phyloP scores from a whole-genome alignment of 768 basidiomycete genomes.

The Auricularia sp. region DNA sequence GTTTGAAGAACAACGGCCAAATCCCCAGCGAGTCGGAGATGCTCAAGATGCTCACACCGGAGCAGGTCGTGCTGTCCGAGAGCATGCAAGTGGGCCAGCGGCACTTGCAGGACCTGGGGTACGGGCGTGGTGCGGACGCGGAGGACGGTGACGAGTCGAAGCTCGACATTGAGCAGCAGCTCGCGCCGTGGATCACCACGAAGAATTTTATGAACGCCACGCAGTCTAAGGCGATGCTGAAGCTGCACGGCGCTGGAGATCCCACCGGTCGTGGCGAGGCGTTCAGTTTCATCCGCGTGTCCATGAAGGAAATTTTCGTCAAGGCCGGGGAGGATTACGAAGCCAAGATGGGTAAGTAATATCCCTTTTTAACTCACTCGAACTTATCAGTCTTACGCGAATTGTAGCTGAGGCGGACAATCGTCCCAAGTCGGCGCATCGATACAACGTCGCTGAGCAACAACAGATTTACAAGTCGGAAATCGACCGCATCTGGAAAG shows the following conservation, averaged over 20 bases:
- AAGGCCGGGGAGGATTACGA: constrained; percentile 93
- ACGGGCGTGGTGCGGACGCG: constrained; percentile 73
- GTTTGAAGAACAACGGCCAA: constrained; percentile 60
- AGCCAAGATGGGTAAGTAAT: constrained; percentile 60
- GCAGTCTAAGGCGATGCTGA: constrained; percentile 92
- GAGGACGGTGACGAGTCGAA: constrained; percentile 80
- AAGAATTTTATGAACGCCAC: constrained; percentile 94
- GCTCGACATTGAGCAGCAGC: constrained; percentile 85
- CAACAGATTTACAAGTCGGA: constrained; percentile 94
- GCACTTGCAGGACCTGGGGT: constrained; percentile 87
- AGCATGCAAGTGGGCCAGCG: constrained; percentile 97
- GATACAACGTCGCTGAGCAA: constrained; percentile 95
- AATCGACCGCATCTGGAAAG: constrained; percentile 95
- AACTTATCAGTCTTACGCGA: neutral
- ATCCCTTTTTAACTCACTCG: neutral
- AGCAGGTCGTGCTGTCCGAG: constrained; percentile 86
- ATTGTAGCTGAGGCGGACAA: constrained; percentile 72
- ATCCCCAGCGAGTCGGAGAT: constrained; percentile 77
- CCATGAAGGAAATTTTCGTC: constrained; percentile 98
- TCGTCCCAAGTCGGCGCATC: constrained; percentile 71
- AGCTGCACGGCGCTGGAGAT: constrained; percentile 94
- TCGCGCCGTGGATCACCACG: constrained; percentile 98
- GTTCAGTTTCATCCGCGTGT: constrained; percentile 91
- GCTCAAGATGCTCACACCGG: constrained; percentile 87
- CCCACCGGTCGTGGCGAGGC: constrained; percentile 92